A percentile compares a stretch with the other conserved stretches of the same genome.
phyloP scores from a whole-genome alignment of 257 asterid genomes.

The Osmanthus fragrans region DNA sequence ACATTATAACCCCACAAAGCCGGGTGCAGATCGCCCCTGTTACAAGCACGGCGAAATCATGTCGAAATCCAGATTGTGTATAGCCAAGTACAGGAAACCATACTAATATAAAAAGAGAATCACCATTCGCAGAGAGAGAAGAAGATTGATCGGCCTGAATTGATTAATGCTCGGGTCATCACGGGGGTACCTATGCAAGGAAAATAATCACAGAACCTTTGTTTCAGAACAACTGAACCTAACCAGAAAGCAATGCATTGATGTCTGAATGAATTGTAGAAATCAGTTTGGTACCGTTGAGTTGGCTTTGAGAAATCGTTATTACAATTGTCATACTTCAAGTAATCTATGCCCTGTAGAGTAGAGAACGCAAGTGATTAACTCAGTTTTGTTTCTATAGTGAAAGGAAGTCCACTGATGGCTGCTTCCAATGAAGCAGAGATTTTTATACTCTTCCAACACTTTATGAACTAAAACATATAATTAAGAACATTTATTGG shows the following conservation, averaged over 20 bases:
- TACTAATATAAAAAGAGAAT: conserved; percentile 10
- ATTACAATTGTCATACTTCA: conserved; percentile 89
- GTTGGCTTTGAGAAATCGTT: conserved; percentile 71
- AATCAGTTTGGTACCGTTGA: conserved; percentile 41
- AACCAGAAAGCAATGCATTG: not conserved
- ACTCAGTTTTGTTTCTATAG: not conserved
- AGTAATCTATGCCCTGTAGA: conserved; percentile 82
- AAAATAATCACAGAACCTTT: not conserved
- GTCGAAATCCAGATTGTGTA: not conserved
- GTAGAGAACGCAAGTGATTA: not conserved
- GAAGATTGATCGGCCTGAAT: conserved; percentile 68
- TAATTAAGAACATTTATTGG: not conserved
- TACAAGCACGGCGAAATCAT: conserved; percentile 17
- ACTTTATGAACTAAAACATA: not conserved
- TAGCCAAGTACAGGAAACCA: not conserved
- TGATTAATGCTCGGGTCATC: conserved; percentile 87
- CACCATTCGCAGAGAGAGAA: conserved; percentile 92
- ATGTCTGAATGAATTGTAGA: not conserved
- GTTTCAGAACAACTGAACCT: not conserved
- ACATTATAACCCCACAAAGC: conserved; percentile 70
- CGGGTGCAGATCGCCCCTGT: conserved; percentile 96
- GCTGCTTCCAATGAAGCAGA: not conserved
- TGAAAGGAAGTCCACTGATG: not conserved
- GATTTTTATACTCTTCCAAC: not conserved
- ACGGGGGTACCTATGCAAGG: conserved; percentile 68